phyloP scores from a whole-genome alignment of 78 protist genomes.

The Pigoraptor vietnamica region DNA sequence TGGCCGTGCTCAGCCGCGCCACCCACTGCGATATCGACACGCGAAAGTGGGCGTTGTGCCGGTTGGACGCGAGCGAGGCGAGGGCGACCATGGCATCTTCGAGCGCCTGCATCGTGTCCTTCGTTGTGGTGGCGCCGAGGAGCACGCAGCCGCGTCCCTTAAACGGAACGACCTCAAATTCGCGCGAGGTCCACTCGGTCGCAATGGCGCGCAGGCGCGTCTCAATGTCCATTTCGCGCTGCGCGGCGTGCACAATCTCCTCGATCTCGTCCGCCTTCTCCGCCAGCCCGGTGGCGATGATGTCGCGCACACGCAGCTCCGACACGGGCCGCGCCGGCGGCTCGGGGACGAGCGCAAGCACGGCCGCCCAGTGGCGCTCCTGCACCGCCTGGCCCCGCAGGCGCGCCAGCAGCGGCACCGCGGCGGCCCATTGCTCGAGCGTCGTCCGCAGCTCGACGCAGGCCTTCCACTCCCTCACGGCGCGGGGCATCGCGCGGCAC shows the following conservation, averaged over 20 bases:
- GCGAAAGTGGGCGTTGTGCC: constrained; percentile 64
- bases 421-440: neutral
- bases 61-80: constrained; percentile 51
- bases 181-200: constrained; percentile 48
- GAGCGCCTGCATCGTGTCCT: constrained; percentile 48
- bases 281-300: neutral
- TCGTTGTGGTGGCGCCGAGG: constrained; percentile 42
- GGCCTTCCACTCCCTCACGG: neutral
- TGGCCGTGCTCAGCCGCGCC: constrained; percentile 21
- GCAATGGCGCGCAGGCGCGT: neutral
- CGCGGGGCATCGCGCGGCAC: neutral
- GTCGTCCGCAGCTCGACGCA: neutral
- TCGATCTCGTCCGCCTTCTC: neutral
- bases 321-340: neutral
- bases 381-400: neutral
- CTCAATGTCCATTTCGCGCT: neutral
- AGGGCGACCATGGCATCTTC: constrained; percentile 71
- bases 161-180: constrained; percentile 46
- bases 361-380: neutral
- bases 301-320: neutral
- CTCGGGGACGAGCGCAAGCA: neutral
- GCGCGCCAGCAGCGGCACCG: neutral
- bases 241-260: neutral
- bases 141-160: constrained; percentile 66
- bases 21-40: constrained; percentile 39